Evolutionary conservation across 2,329 filamentous ascomycete species (phyloP).

Genomic region (Colletotrichum coccodes): DNA sequence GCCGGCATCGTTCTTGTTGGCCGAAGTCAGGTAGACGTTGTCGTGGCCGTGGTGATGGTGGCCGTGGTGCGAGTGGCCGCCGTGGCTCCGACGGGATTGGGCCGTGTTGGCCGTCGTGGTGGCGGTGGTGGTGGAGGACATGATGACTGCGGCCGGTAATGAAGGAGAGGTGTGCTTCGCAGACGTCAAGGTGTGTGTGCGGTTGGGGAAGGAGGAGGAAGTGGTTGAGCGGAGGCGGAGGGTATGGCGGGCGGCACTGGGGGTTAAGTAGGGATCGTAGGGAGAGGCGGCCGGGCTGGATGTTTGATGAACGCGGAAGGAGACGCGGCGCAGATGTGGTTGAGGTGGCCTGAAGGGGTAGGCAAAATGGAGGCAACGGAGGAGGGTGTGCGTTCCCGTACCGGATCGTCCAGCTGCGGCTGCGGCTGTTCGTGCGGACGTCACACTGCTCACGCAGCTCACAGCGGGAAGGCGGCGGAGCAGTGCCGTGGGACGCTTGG

Average conservation of each 20-base stretch:
- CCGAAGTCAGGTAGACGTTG: constrained; percentile 82
- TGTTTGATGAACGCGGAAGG: constrained; percentile 30
- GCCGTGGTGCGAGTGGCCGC: constrained; percentile 61
- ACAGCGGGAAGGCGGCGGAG: constrained; percentile 29
- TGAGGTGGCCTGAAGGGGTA: constrained; percentile 43
- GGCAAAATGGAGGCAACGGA: constrained; percentile 29
- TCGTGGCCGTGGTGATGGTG: constrained; percentile 82
- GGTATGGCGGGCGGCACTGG: constrained; percentile 22
- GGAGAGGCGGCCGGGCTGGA: constrained; percentile 17
- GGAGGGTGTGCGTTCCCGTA: constrained; percentile 39
- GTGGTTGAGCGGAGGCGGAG: background rate
- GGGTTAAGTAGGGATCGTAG: constrained; percentile 33
- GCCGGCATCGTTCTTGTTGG: constrained; percentile 89
- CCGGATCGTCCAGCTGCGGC: constrained; percentile 29
- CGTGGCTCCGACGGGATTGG: constrained; percentile 60
- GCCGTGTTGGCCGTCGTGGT: constrained; percentile 38
- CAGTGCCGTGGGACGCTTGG: constrained; percentile 43
- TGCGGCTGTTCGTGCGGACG: constrained; percentile 29
- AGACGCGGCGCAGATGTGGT: constrained; percentile 32
- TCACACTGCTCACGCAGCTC: constrained; percentile 26
- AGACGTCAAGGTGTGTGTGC: constrained; percentile 28
- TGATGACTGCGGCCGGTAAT: constrained; percentile 36
- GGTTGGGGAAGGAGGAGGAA: constrained; percentile 13
- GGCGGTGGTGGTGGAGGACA: constrained; percentile 47
- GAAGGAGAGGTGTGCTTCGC: constrained; percentile 26